phyloP scores from a whole-genome alignment of 306 rosid genomes.

The Medicago lupulina region DNA sequence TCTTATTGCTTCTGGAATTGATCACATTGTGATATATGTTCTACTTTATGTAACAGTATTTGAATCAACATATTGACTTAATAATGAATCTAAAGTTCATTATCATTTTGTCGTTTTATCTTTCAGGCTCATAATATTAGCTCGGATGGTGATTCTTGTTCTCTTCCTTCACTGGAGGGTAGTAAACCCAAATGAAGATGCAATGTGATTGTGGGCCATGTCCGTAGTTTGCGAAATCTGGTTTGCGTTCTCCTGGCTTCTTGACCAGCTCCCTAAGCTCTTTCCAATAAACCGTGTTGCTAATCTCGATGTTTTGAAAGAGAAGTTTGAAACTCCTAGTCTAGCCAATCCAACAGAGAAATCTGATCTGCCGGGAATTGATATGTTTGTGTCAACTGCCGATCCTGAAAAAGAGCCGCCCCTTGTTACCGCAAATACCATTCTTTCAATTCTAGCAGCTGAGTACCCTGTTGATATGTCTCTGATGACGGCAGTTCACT shows the following conservation, averaged over 20 bases:
- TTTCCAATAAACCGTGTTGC: conserved; percentile 70
- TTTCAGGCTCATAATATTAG: conserved; percentile 66
- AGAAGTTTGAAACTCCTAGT: conserved; percentile 76
- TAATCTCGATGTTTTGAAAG: conserved; percentile 61
- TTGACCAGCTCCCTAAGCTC: conserved; percentile 88
- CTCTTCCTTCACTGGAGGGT: conserved; percentile 71
- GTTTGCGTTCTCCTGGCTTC: conserved; percentile 88
- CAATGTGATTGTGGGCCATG: conserved; percentile 82
- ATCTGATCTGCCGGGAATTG: conserved; percentile 87
- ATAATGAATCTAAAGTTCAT: conserved; percentile 3
- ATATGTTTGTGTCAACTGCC: conserved; percentile 78
- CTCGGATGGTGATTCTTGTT: conserved; percentile 63
- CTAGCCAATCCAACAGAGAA: conserved; percentile 63
- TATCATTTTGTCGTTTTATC: conserved; percentile 11
- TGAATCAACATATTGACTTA: neutral
- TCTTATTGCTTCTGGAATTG: conserved; percentile 10
- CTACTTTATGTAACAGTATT: neutral
- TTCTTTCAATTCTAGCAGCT: conserved; percentile 75
- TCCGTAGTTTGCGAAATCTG: conserved; percentile 85
- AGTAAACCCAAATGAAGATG: conserved; percentile 68
- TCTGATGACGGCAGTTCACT: conserved; percentile 94
- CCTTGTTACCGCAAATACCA: conserved; percentile 83
- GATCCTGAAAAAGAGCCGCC: conserved; percentile 89
- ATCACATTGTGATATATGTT: conserved; percentile 15
- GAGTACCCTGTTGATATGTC: conserved; percentile 83